Percentiles rank a stretch among this genome's conserved stretches.
phyloP scores from a whole-genome alignment of 441 rosid genomes.

The Erodium chrysanthum region DNA sequence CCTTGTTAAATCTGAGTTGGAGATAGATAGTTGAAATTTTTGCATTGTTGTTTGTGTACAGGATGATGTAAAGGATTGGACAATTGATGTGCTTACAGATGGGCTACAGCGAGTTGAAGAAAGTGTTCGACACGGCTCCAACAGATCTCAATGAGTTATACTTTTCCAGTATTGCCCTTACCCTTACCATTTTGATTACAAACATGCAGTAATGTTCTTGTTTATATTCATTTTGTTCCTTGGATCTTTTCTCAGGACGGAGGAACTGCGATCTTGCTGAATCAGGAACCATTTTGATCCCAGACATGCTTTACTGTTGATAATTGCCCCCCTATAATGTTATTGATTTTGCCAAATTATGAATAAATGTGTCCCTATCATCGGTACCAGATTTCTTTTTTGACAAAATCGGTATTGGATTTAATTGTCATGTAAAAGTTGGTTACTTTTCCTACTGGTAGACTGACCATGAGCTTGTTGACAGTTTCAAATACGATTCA shows the following conservation, averaged over 20 bases:
- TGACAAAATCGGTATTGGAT: too few relatives aligned
- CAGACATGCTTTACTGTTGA: too few relatives aligned
- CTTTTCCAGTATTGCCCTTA: background rate
- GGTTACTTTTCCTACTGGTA: too few relatives aligned
- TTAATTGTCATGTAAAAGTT: too few relatives aligned
- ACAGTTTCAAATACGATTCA: too few relatives aligned
- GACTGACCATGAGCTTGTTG: too few relatives aligned
- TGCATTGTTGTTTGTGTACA: slow-evolving; percentile 22
- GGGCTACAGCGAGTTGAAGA: slow-evolving; percentile 72
- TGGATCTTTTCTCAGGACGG: background rate
- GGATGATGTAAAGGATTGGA: slow-evolving; percentile 84
- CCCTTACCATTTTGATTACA: background rate
- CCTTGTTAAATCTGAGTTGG: background rate
- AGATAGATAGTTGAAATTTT: background rate
- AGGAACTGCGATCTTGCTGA: too few relatives aligned
- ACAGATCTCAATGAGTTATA: slow-evolving; percentile 14
- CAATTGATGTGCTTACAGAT: slow-evolving; percentile 71
- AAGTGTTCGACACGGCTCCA: slow-evolving; percentile 35
- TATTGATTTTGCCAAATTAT: too few relatives aligned
- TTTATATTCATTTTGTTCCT: background rate
- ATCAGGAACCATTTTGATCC: too few relatives aligned
- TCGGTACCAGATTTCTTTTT: too few relatives aligned
- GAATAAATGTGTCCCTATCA: too few relatives aligned
- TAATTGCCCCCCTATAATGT: too few relatives aligned
- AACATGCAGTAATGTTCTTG: background rate